Percentiles rank a stretch among this genome's conserved stretches.
Evolutionary conservation across 2,329 filamentous ascomycete genomes (phyloP).

Genomic region (Alternaria angustiovoidea): DNA sequence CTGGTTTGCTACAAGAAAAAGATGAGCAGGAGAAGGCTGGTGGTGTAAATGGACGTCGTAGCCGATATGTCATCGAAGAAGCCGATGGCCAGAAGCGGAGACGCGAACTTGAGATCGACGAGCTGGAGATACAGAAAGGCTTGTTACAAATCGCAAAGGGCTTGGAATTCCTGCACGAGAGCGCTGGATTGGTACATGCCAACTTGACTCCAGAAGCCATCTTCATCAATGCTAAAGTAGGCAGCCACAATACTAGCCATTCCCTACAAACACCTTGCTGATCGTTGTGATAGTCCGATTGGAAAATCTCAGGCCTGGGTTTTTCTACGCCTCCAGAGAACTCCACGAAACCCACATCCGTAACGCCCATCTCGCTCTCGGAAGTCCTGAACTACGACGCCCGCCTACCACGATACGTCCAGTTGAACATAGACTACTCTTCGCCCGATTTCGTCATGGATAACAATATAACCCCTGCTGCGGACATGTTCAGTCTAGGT

Average conservation of each 20-base stretch:
- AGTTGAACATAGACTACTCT: conserved; percentile 90
- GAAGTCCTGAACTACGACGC: conserved; percentile 88
- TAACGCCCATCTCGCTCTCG: conserved; percentile 80
- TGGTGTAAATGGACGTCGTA: conserved; percentile 73
- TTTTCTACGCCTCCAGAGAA: conserved; percentile 85
- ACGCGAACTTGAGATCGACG: conserved; percentile 90
- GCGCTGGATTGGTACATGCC: conserved; percentile 89
- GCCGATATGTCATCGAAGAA: conserved; percentile 83
- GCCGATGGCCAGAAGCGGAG: conserved; percentile 73
- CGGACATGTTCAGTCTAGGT: conserved; percentile 94
- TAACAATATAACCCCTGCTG: conserved; percentile 80
- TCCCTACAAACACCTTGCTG: conserved; percentile 29
- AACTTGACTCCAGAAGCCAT: conserved; percentile 95
- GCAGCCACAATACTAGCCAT: conserved; percentile 38
- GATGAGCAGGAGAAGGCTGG: conserved; percentile 81
- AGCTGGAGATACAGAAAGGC: conserved; percentile 97
- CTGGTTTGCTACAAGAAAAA: conserved; percentile 83
- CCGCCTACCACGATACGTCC: conserved; percentile 80
- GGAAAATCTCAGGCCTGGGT: conserved; percentile 95
- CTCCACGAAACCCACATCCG: conserved; percentile 76
- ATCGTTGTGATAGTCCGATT: conserved; percentile 74
- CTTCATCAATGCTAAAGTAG: conserved; percentile 89
- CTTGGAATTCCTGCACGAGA: conserved; percentile 93
- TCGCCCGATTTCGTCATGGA: conserved; percentile 96
- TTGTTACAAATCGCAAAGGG: conserved; percentile 92